Evolutionary conservation across 2,329 filamentous ascomycete genomes (phyloP), one percentile per base, ranked within the genome.

Genomic region (Xylariales sp.): DNA sequence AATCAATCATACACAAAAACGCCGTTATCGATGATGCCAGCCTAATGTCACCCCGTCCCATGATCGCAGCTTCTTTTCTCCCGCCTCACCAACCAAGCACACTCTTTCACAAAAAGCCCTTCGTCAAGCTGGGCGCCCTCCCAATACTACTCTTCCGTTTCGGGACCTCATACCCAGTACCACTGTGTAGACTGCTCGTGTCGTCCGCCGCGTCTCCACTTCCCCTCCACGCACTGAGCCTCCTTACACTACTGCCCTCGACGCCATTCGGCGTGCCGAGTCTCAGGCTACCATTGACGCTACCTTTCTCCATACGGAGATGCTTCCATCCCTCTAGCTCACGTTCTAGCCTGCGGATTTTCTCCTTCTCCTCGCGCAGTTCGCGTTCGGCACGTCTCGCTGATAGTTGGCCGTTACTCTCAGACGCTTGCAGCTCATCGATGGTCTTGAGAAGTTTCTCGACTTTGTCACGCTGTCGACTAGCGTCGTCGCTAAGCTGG

Each of bases 371-470:
- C 62, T 96, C 88, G 5, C 88, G 78, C 12, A 96, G 74, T 56
- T 97, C 91, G 31, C 91, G 81, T 63, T 98, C 91, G 12, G 88
- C 88, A 31, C 91, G 82, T 43, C 91, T 85, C 19, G 87, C 84
- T 19, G 82, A 76, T 31, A 97, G 76, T 61, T 96, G 88, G 34
- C 82, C 84, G 9, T 81, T 73, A 16, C 86, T 89, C 63, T 97
- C 91, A 11, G 82, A 86, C 11, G 86, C 82, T 62, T 98, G 91
- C 24, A 98, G 79, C 60, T 97, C 91, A 59, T 97, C 91, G 53
- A 98, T 95, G 2, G 88, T 88, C 58, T 82, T 76, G 38, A 98
- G 82, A 4, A 97, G 81, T 59, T 89, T 88, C 50, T 93, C 88
- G 47, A 89, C 80, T 71, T 93, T 95, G 66, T 97, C 91, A 47